These are phyloP conservation scores for Taphrina confusa DNA, from an alignment of 1,139 yeast genomes.

Conservation along the genomic window DNA sequence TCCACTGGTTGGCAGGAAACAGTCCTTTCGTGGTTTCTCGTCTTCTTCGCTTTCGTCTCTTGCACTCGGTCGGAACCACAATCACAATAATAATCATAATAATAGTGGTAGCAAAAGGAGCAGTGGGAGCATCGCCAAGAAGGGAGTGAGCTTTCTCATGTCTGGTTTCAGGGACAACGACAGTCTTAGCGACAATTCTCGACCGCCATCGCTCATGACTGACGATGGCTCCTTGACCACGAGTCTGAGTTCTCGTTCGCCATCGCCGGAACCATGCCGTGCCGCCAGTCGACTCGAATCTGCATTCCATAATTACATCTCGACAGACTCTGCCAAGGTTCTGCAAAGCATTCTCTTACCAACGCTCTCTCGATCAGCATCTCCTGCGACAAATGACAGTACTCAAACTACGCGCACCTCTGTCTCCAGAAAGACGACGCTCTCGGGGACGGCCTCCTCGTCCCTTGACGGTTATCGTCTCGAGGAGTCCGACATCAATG, in stretches of 20 bases:
- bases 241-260: slow-evolving; percentile 23
- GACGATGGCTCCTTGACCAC: slow-evolving; percentile 24
- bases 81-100: neutral
- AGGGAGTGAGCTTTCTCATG: slow-evolving; percentile 6
- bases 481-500: slow-evolving; percentile 27
- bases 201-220: slow-evolving; percentile 28
- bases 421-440: neutral
- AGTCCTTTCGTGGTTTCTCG: slow-evolving; percentile 31
- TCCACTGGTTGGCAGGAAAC: slow-evolving; percentile 25
- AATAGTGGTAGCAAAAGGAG: neutral
- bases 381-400: neutral
- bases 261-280: slow-evolving; percentile 29
- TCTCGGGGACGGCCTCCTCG: neutral
- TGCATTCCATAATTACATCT: slow-evolving; percentile 19
- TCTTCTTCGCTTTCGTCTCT: slow-evolving; percentile 25
- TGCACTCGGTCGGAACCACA: slow-evolving; percentile 10
- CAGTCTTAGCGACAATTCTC: slow-evolving; percentile 4
- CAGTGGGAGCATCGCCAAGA: slow-evolving; percentile 4
- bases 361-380: slow-evolving; percentile 5
- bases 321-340: slow-evolving; percentile 12
- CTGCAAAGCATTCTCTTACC: slow-evolving; percentile 24
- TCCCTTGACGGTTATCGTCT: slow-evolving; percentile 7
- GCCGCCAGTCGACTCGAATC: slow-evolving; percentile 9
- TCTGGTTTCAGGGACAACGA: slow-evolving; percentile 4
- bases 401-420: neutral